Evolutionary conservation across 1,139 yeast genomes (phyloP).

Genomic region (Blastobotrys capitulatus): DNA sequence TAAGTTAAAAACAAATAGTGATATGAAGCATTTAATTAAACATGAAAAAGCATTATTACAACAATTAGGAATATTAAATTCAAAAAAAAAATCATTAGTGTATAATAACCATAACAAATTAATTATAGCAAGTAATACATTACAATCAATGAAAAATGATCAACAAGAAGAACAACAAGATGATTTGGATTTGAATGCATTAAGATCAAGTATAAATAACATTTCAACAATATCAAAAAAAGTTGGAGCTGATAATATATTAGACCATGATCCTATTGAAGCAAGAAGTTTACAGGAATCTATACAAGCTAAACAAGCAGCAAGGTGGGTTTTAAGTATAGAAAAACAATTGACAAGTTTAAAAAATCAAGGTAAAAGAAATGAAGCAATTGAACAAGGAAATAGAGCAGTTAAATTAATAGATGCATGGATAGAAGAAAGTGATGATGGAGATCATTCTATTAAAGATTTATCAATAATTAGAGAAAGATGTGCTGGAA

Average conservation of each 20-base stretch:
- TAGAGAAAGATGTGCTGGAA: constrained; percentile 12
- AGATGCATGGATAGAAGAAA: constrained; percentile 14
- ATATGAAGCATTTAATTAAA: constrained; percentile 27
- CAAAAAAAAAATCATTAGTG: constrained; percentile 41
- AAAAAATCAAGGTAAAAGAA: constrained; percentile 14
- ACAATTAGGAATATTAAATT: constrained; percentile 35
- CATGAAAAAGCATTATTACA: constrained; percentile 31
- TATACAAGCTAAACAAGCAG: constrained; percentile 12
- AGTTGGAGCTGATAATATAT: background rate
- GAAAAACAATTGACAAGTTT: constrained; percentile 11
- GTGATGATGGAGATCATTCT: constrained; percentile 7
- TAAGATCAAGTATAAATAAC: constrained; percentile 1
- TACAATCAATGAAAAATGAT: constrained; percentile 23
- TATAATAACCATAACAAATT: constrained; percentile 40
- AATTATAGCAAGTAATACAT: constrained; percentile 37
- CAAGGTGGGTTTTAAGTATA: constrained; percentile 16
- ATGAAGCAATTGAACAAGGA: constrained; percentile 18
- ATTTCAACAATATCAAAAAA: background rate
- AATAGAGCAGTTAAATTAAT: constrained; percentile 18
- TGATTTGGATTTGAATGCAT: constrained; percentile 5
- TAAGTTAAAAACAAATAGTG: constrained; percentile 23
- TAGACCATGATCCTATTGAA: constrained; percentile 4
- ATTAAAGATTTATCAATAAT: constrained; percentile 12
- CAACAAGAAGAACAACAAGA: constrained; percentile 13
- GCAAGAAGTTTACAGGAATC: constrained; percentile 11